A percentile compares a stretch with the other conserved stretches of the same genome.
Evolutionary conservation across 495 filamentous ascomycete genomes (phyloP).

Genomic region (Xylaria acuta): DNA sequence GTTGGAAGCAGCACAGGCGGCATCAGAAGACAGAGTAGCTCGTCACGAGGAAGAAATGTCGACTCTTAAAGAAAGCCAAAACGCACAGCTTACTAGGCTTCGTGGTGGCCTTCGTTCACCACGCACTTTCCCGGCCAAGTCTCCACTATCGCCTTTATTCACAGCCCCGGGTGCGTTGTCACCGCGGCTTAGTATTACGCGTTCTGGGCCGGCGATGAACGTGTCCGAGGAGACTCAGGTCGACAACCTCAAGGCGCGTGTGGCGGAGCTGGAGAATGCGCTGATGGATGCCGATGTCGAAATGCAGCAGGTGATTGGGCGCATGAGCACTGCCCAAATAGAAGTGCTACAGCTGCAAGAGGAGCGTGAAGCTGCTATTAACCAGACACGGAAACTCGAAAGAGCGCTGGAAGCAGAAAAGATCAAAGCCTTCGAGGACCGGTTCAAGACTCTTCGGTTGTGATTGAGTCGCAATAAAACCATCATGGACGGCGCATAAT

Average conservation of each 20-base stretch:
- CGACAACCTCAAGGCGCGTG: slow-evolving; percentile 73
- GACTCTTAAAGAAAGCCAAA: slow-evolving; percentile 76
- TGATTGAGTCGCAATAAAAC: slow-evolving; percentile 10
- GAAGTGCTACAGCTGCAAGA: slow-evolving; percentile 91
- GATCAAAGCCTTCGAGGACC: slow-evolving; percentile 52
- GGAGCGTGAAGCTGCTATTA: slow-evolving; percentile 87
- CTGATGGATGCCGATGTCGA: slow-evolving; percentile 83
- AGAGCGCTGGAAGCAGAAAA: slow-evolving; percentile 55
- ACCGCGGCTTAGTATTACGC: slow-evolving; percentile 51
- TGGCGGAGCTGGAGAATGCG: slow-evolving; percentile 82
- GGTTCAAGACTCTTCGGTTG: slow-evolving; percentile 46
- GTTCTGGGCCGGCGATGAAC: slow-evolving; percentile 48
- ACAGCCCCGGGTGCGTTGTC: slow-evolving; percentile 51
- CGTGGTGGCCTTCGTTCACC: slow-evolving; percentile 57
- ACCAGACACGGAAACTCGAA: slow-evolving; percentile 79
- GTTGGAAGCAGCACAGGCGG: slow-evolving; percentile 80
- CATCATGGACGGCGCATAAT: slow-evolving; percentile 26
- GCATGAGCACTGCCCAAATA: slow-evolving; percentile 94
- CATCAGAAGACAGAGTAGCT: slow-evolving; percentile 81
- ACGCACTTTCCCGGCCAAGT: slow-evolving; percentile 55
- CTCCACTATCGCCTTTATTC: slow-evolving; percentile 71
- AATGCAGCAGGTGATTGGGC: slow-evolving; percentile 91
- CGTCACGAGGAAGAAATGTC: slow-evolving; percentile 87
- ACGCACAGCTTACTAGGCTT: slow-evolving; percentile 76
- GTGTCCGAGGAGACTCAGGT: slow-evolving; percentile 67